These are phyloP conservation scores for Scheffersomyces insectosa DNA, from an alignment of 1,139 yeast genomes.

Conservation along the genomic window DNA sequence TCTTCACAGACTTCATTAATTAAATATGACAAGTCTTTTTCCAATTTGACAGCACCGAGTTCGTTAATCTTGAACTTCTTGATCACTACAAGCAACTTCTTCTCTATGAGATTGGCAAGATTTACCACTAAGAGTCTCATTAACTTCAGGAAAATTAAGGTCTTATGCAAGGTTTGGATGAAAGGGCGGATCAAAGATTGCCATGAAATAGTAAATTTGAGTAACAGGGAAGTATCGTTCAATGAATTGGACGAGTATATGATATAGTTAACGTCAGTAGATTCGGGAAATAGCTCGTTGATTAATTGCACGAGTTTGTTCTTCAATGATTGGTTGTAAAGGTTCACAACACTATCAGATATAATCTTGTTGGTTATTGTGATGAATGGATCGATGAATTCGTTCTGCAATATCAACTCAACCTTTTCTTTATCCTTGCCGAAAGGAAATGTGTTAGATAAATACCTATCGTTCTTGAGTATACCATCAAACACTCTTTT, in stretches of 20 bases:
- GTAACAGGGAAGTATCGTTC: constrained; percentile 32
- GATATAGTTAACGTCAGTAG: constrained; percentile 41
- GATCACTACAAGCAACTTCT: constrained; percentile 63
- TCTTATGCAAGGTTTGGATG: constrained; percentile 53
- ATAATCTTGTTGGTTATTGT: constrained; percentile 47
- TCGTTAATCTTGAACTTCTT: constrained; percentile 66
- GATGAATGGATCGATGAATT: constrained; percentile 40
- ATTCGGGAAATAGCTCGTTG: constrained; percentile 56
- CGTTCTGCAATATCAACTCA: constrained; percentile 37
- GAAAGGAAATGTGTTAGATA: constrained; percentile 54
- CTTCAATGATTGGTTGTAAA: constrained; percentile 61
- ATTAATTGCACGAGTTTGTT: constrained; percentile 48
- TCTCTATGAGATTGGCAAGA: constrained; percentile 57
- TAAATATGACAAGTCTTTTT: constrained; percentile 75
- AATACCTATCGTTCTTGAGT: constrained; percentile 21
- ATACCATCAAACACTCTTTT: constrained; percentile 45
- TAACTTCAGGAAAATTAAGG: constrained; percentile 46
- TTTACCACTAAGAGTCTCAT: constrained; percentile 54
- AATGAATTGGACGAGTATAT: constrained; percentile 30
- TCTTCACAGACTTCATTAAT: constrained; percentile 64
- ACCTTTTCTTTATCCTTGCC: constrained; percentile 51
- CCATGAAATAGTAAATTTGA: constrained; percentile 65
- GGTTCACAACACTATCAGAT: constrained; percentile 51
- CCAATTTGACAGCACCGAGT: constrained; percentile 80
- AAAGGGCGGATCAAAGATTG: constrained; percentile 64